These are phyloP conservation scores for Rutstroemia sydowiana DNA, from an alignment of 2,329 filamentous ascomycete genomes.

Conservation along the genomic window DNA sequence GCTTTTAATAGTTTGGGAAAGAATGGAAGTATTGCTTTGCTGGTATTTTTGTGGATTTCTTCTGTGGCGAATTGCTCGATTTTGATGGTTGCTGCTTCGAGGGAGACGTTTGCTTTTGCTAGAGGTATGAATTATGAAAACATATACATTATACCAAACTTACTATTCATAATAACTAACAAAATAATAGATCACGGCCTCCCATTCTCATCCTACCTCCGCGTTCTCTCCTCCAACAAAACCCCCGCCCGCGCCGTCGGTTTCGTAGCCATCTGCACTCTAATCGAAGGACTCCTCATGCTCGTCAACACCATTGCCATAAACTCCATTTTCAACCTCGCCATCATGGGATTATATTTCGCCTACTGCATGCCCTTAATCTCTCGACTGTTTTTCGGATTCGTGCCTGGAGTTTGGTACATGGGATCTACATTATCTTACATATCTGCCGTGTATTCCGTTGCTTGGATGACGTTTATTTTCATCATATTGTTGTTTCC, in stretches of 20 bases:
- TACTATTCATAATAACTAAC: background rate
- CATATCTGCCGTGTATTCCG: constrained; percentile 23
- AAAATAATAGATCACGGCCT: constrained; percentile 26
- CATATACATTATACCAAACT: background rate
- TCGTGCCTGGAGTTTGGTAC: constrained; percentile 29
- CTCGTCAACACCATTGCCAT: constrained; percentile 30
- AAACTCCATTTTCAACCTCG: constrained; percentile 30
- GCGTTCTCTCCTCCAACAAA: constrained; percentile 25
- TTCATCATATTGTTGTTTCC: constrained; percentile 29
- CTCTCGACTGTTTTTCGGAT: constrained; percentile 24
- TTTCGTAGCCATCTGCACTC: constrained; percentile 24
- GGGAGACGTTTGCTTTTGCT: constrained; percentile 29
- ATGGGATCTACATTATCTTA: constrained; percentile 25
- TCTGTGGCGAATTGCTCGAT: constrained; percentile 29
- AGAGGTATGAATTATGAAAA: constrained; percentile 26
- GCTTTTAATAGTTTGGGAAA: constrained; percentile 51
- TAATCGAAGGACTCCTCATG: constrained; percentile 29
- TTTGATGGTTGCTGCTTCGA: constrained; percentile 28
- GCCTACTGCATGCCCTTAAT: constrained; percentile 30
- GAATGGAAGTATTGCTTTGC: constrained; percentile 37
- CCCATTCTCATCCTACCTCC: constrained; percentile 25
- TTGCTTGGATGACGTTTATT: constrained; percentile 29
- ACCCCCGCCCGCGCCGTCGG: constrained; percentile 26
- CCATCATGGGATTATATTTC: constrained; percentile 31
- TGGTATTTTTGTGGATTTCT: constrained; percentile 27